Evolutionary conservation across 2,329 filamentous ascomycete genomes (phyloP), one percentile per base, ranked within the genome.

Genomic region (Trichoderma aggressivum): DNA sequence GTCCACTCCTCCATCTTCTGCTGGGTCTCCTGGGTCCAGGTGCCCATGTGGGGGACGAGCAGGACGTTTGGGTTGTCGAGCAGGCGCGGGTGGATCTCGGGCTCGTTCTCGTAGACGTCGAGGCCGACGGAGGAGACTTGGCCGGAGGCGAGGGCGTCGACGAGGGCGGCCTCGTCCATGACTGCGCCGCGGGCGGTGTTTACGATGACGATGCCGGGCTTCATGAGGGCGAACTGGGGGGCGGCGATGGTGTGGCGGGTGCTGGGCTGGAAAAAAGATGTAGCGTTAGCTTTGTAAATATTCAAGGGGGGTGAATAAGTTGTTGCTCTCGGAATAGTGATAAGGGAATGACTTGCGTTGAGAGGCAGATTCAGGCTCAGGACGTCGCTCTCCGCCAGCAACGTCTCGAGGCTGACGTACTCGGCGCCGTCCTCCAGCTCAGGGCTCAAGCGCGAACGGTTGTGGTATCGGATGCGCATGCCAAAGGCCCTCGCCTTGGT

Each of bases 41-140:
- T 97, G 0, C 93, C 93, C 92, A 97, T 92, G 80, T 97, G 94
- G 65, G 94, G 94, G 43, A 97, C 82, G 32, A 97, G 84, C 76
- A 95, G 84, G 26, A 93, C 92, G 75, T 89, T 87, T 2, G 88
- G 88, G 77, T 95, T 94, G 18, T 83, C 82, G 16, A 94, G 75
- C 55, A 97, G 83, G 1, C 91, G 92, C 0, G 89, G 90, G 77
- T 96, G 92, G 32, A 97, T 83, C 71, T 88, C 85, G 0, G 94
- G 94, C 80, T 97, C 93, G 47, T 94, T 85, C 78, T 97, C 93
- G 77, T 90, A 97, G 63, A 97, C 93, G 78, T 97, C 93, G 6
- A 97, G 85, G 1, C 93, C 93, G 16, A 85, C 90, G 12, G 89
- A 91, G 74, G 86, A 86, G 55, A 97, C 92, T 71, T 89, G 88